Evolutionary conservation across 192 early-diverging fungal species (phyloP).

Genomic region (Coemansia sp.): DNA sequence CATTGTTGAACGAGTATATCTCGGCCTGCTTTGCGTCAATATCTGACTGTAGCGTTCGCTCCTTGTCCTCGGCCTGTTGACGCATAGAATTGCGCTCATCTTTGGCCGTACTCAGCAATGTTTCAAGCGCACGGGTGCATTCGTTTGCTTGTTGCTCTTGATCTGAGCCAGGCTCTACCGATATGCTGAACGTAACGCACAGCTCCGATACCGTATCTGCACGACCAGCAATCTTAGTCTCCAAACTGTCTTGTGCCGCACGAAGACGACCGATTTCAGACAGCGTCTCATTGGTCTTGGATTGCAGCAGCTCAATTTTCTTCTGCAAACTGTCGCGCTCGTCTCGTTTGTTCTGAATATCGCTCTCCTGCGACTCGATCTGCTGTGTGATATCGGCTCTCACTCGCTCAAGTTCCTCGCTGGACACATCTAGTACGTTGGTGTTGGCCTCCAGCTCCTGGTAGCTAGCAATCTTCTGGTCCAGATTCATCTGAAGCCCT

Average conservation of each 20-base stretch:
- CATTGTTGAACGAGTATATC: conserved; percentile 29
- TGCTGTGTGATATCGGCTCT: conserved; percentile 42
- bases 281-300: conserved; percentile 18
- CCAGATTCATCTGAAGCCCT: conserved; percentile 46
- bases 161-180: conserved; percentile 11
- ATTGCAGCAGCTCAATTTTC: conserved; percentile 21
- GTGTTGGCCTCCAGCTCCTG: conserved; percentile 52
- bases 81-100: conserved; percentile 43
- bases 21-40: conserved; percentile 35
- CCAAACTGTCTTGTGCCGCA: conserved; percentile 34
- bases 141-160: conserved; percentile 17
- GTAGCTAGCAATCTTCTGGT: conserved; percentile 40
- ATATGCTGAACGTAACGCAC: conserved; percentile 6
- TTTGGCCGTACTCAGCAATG: conserved; percentile 53
- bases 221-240: conserved; percentile 28
- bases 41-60: conserved; percentile 29
- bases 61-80: conserved; percentile 12
- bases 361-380: conserved; percentile 44
- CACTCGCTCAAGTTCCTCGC: conserved; percentile 63
- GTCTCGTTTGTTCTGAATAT: conserved; percentile 18
- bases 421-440: conserved; percentile 49
- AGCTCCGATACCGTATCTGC: conserved; percentile 22
- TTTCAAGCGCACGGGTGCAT: conserved; percentile 16
- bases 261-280: conserved; percentile 36
- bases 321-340: conserved; percentile 23